Conservation (phyloP, 2,329 filamentous ascomycete genomes). For the Colletotrichum sansevieriae region DNA sequence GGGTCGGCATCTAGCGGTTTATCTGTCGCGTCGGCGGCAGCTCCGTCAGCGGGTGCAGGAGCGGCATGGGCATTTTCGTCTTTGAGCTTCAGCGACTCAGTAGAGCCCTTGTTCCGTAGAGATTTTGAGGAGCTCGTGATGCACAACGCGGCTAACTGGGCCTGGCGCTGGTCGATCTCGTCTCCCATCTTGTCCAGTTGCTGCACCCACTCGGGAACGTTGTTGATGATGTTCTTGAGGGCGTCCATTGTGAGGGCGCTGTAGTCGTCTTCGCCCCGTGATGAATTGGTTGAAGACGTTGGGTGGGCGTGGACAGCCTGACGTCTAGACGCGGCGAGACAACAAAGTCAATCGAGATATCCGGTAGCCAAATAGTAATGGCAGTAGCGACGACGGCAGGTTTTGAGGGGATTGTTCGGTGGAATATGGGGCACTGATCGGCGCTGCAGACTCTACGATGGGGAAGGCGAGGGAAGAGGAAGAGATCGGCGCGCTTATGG, state of each 20-base stretch:
- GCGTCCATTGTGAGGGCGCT: slow-evolving; percentile 66
- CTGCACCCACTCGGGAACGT: slow-evolving; percentile 71
- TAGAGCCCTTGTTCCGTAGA: slow-evolving; percentile 65
- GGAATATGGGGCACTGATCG: slow-evolving; percentile 33
- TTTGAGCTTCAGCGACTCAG: slow-evolving; percentile 65
- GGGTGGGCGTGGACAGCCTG: slow-evolving; percentile 49
- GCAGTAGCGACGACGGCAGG: slow-evolving; percentile 18
- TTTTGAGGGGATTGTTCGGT: slow-evolving; percentile 28
- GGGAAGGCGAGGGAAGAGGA: slow-evolving; percentile 44
- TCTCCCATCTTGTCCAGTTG: slow-evolving; percentile 71
- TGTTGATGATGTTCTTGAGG: slow-evolving; percentile 65
- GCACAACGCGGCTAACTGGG: slow-evolving; percentile 67
- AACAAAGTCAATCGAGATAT: slow-evolving; percentile 7
- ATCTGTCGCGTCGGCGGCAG: not conserved
- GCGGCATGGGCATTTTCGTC: slow-evolving; percentile 54
- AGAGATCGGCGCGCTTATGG: slow-evolving; percentile 36
- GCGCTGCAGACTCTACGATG: slow-evolving; percentile 45
- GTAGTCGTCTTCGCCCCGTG: slow-evolving; percentile 48
- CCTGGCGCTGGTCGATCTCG: slow-evolving; percentile 72
- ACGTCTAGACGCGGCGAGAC: slow-evolving; percentile 42
- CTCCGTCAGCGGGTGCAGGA: slow-evolving; percentile 18
- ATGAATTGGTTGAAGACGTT: slow-evolving; percentile 45
- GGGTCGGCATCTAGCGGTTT: not conserved
- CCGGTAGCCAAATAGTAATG: slow-evolving; percentile 1
- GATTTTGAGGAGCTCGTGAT: slow-evolving; percentile 54